Evolutionary conservation across 2,329 filamentous ascomycete species (phyloP).

Genomic region (Exophiala mesophila): DNA sequence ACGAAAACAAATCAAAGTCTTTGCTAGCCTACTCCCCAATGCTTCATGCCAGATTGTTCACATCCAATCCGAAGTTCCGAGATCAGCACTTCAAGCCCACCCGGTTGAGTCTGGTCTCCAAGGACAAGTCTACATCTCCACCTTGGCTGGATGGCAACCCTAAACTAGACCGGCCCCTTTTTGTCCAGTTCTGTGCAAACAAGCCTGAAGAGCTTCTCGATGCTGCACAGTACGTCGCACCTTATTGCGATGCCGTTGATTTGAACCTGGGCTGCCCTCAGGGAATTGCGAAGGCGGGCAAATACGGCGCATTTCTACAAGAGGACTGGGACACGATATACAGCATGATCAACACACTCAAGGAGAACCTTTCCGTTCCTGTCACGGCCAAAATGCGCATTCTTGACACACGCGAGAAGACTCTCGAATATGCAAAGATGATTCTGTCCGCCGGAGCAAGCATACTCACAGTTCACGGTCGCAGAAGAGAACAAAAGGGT

Average conservation of each 20-base stretch:
- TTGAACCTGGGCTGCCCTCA: conserved; percentile 90
- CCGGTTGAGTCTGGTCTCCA: conserved; percentile 35
- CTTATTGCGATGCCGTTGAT: conserved; percentile 92
- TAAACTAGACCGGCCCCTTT: conserved; percentile 74
- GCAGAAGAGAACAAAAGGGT: conserved; percentile 86
- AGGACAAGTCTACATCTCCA: conserved; percentile 31
- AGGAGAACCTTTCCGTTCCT: conserved; percentile 71
- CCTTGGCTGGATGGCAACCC: conserved; percentile 82
- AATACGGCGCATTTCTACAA: conserved; percentile 91
- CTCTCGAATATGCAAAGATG: conserved; percentile 81
- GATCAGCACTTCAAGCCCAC: conserved; percentile 73
- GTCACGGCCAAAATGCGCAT: conserved; percentile 94
- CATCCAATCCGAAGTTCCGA: conserved; percentile 70
- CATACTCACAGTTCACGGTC: conserved; percentile 87
- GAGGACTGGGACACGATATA: conserved; percentile 84
- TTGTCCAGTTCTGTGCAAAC: conserved; percentile 84
- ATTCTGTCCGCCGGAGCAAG: conserved; percentile 84
- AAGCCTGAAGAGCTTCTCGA: conserved; percentile 45
- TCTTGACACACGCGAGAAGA: conserved; percentile 78
- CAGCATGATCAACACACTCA: conserved; percentile 75
- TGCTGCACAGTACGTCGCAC: conserved; percentile 72
- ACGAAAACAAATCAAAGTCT: conserved; percentile 56
- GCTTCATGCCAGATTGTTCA: conserved; percentile 88
- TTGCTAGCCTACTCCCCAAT: conserved; percentile 92
- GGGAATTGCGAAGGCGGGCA: conserved; percentile 83